A percentile compares a stretch with the other conserved stretches of the same genome.
Evolutionary conservation across 2,329 filamentous ascomycete species (phyloP).

Genomic region (Sarocladiaceae sp.): DNA sequence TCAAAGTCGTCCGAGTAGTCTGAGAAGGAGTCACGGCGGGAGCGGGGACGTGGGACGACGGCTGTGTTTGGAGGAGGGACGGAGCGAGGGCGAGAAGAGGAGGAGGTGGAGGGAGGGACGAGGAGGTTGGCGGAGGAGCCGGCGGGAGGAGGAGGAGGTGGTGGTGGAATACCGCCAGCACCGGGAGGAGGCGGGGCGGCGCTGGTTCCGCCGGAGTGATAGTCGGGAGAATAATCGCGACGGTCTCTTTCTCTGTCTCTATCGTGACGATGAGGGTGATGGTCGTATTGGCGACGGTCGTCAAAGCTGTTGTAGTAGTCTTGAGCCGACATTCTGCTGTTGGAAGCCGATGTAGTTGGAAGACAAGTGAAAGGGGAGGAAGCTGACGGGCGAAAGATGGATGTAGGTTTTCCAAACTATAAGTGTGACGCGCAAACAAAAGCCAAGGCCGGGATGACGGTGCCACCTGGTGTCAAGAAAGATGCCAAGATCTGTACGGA

Average conservation of each 20-base stretch:
- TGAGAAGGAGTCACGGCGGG: conserved; percentile 13
- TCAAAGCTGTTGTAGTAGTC: too few relatives aligned
- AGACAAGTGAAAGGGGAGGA: too few relatives aligned
- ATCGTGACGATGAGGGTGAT: conserved; percentile 13
- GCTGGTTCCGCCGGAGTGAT: conserved; percentile 23
- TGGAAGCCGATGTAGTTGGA: too few relatives aligned
- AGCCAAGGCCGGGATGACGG: too few relatives aligned
- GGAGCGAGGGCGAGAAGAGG: conserved; percentile 23
- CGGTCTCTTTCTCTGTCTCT: conserved; percentile 8
- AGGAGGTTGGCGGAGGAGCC: conserved; percentile 22
- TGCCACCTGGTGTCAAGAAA: too few relatives aligned
- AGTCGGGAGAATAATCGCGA: conserved; percentile 23
- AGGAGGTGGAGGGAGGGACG: conserved; percentile 13
- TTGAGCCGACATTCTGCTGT: too few relatives aligned
- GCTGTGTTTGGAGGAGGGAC: conserved; percentile 22
- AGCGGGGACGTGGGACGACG: conserved; percentile 21
- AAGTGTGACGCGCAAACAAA: too few relatives aligned
- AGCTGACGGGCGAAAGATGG: too few relatives aligned
- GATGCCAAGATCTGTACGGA: too few relatives aligned
- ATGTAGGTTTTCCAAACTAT: too few relatives aligned
- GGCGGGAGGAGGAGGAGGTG: conserved; percentile 20
- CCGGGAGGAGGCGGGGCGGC: conserved; percentile 14
- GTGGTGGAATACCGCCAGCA: conserved; percentile 18
- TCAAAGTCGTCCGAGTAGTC: conserved; percentile 11
- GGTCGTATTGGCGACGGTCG: conserved; percentile 19